phyloP scores from a whole-genome alignment of 257 asterid species.

The Plantago major region DNA sequence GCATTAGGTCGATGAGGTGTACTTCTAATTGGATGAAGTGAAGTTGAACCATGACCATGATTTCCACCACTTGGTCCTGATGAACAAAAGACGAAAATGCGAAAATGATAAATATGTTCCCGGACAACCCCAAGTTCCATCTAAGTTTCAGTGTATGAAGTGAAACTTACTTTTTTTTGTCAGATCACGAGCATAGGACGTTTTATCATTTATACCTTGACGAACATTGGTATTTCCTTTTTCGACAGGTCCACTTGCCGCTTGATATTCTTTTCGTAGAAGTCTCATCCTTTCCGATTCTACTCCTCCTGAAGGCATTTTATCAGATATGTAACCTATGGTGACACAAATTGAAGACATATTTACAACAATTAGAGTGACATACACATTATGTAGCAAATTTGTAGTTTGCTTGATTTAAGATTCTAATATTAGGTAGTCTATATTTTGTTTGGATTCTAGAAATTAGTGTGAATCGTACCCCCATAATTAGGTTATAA shows the following conservation, averaged over 20 bases:
- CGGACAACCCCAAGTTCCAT: neutral
- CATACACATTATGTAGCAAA: no score
- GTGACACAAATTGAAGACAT: no score
- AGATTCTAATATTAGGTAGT: no score
- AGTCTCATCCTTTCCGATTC: no score
- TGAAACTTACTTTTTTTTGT: neutral
- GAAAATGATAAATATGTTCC: neutral
- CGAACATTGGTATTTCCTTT: neutral
- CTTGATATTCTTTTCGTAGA: no score
- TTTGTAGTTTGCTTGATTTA: no score
- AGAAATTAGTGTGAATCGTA: no score
- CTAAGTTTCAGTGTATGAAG: neutral
- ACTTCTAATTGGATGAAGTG: neutral
- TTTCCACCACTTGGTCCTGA: conserved; percentile 1
- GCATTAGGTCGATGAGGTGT: neutral
- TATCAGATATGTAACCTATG: neutral
- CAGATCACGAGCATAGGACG: neutral
- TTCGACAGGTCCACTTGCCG: neutral
- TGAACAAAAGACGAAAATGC: neutral
- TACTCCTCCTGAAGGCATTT: neutral
- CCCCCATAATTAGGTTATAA: no score
- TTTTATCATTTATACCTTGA: neutral
- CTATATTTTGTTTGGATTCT: no score
- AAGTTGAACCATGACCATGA: neutral
- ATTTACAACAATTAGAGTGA: no score